Evolutionary conservation across 495 filamentous ascomycete genomes (phyloP).

Genomic region (Hypomontagnella submonticulosa): DNA sequence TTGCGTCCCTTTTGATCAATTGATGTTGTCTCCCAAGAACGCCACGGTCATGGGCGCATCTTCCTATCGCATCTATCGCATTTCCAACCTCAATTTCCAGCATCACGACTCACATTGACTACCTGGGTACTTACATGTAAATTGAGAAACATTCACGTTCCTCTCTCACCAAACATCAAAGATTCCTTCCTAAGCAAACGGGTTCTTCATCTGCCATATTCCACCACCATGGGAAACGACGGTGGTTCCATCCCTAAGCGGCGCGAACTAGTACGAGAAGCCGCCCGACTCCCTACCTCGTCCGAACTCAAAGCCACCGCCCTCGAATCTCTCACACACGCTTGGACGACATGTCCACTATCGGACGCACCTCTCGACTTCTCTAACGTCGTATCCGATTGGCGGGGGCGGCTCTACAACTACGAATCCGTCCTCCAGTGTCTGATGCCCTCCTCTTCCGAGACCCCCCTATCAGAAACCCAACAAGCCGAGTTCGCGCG

Average conservation of each 20-base stretch:
- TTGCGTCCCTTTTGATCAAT: no score
- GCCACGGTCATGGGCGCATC: not conserved
- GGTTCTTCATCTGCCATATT: not conserved
- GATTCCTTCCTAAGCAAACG: not conserved
- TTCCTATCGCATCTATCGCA: constrained; percentile 4
- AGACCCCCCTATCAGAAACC: constrained; percentile 40
- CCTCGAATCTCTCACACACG: constrained; percentile 82
- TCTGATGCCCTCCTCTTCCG: constrained; percentile 74
- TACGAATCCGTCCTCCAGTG: constrained; percentile 90
- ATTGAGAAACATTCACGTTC: no score
- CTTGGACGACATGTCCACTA: constrained; percentile 87
- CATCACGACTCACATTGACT: no score
- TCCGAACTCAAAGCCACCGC: constrained; percentile 89
- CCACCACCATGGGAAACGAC: constrained; percentile 85
- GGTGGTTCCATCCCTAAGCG: constrained; percentile 91
- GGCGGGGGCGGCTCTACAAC: constrained; percentile 87
- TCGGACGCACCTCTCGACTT: constrained; percentile 77
- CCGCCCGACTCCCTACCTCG: constrained; percentile 81
- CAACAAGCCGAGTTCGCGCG: constrained; percentile 70
- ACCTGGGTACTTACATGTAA: no score
- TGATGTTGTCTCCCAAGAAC: no score
- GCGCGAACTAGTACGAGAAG: constrained; percentile 92
- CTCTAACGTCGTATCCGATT: constrained; percentile 85
- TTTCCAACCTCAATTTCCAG: not conserved
- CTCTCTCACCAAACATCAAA: not conserved